Evolutionary conservation across 352 stramenopile species (phyloP), one percentile per base, ranked within the genome.

Genomic region (Phytophthora macrochlamydospora): DNA sequence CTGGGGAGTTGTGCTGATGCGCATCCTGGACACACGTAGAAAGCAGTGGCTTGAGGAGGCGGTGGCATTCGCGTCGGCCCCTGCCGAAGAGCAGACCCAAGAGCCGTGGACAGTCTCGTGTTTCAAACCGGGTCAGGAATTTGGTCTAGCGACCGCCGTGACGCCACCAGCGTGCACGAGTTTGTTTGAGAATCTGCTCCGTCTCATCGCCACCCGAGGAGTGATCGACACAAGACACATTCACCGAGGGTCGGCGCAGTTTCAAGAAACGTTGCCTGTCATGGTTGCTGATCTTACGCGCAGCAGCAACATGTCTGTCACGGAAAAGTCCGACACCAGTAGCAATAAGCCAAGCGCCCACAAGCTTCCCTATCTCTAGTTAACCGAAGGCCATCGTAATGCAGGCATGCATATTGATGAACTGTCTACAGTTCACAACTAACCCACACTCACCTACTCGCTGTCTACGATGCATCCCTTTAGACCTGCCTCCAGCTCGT

Each of bases 151-250:
- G 38, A 51, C 65, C 6, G 56, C 81, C 18, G 59, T 33, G 1
- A 73, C 69, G 8, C 67, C 79, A 1, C 30, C 59, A 1, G 55
- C 68, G 0, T 91, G 82, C n/a, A 49, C 80, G 1, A 73, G 71
- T 2, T 64, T 79, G n/a, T 91, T 91, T 37, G 70, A 88, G 40
- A 76, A 69, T 8, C 51, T 91, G 40, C 50, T 91, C 32, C 78
- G 71, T 7, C 69, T 91, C 28, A 81, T 89, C 31, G 61, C 84
- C 3, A 70, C 78, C 6, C 69, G 75, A 6, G 80, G 76, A 7
- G 46, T 65, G 14, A 48, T 73, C 7, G 55, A 69, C 31, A 65
- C 54, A 9, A 59, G 43, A 8, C 30, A 49, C 28, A 59, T 72
- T 24, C 51, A 56, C 28, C 58, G 54, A 51, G 46, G 58, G 8